Conservation (phyloP, 208 protist genomes). For the Leishmania tarentolae region DNA sequence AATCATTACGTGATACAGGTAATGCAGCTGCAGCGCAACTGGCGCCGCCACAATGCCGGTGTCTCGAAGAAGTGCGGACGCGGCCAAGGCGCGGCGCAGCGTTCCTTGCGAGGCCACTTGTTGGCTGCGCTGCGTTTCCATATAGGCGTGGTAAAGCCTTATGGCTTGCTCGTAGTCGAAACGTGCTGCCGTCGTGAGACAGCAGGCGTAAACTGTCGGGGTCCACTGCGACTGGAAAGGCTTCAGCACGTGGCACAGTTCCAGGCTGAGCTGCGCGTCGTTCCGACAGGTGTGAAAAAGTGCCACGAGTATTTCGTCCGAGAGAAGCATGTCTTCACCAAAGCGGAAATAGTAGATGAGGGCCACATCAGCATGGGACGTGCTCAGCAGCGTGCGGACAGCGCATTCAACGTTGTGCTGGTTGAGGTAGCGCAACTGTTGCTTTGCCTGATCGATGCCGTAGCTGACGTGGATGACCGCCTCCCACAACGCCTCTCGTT, state of each 20-base stretch:
- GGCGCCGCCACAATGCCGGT: constrained; percentile 22
- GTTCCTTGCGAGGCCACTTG: constrained; percentile 6
- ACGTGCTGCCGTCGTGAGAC: constrained; percentile 59
- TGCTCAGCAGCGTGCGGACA: constrained; percentile 52
- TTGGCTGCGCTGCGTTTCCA: constrained; percentile 11
- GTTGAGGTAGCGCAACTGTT: constrained; percentile 50
- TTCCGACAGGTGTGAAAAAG: constrained; percentile 68
- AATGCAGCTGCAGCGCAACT: constrained; percentile 36
- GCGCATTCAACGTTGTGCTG: constrained; percentile 58
- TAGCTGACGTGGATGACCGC: constrained; percentile 55
- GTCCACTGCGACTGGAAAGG: constrained; percentile 66
- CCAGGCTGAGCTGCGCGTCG: constrained; percentile 41
- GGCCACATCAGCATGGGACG: constrained; percentile 36
- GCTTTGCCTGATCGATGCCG: constrained; percentile 41
- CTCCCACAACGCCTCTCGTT: constrained; percentile 64
- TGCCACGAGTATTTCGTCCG: constrained; percentile 62
- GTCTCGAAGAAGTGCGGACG: constrained; percentile 28
- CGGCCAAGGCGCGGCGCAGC: constrained; percentile 30
- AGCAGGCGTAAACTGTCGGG: constrained; percentile 68
- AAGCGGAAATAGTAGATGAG: constrained; percentile 67
- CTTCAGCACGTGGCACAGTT: constrained; percentile 49
- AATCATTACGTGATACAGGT: constrained; percentile 80
- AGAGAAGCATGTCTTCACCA: constrained; percentile 60
- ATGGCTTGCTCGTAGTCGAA: constrained; percentile 59
- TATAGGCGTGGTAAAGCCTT: constrained; percentile 55